Evolutionary conservation across 495 filamentous ascomycete genomes (phyloP).

Genomic region (Tuber borchii): DNA sequence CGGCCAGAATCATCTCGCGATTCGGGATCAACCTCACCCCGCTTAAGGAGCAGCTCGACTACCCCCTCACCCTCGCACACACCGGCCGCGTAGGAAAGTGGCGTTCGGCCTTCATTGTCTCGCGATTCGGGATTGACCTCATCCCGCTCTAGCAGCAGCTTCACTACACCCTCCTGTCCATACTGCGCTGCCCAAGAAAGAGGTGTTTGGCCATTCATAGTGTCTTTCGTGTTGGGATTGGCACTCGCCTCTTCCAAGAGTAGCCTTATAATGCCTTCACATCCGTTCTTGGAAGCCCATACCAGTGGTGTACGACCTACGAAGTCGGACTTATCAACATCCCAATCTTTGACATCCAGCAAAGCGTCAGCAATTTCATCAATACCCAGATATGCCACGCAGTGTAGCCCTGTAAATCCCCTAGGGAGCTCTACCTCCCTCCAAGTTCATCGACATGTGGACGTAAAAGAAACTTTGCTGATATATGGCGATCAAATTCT

Average conservation of each 20-base stretch:
- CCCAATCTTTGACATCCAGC: background rate
- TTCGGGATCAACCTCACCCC: conserved; percentile 11
- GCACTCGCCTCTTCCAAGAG: conserved; percentile 21
- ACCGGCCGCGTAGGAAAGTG: conserved; percentile 44
- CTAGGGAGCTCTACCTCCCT: too few species aligned
- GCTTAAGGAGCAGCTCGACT: conserved; percentile 33
- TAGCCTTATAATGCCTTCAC: conserved; percentile 34
- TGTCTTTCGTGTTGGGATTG: conserved; percentile 8
- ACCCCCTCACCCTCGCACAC: conserved; percentile 41
- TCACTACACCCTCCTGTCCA: conserved; percentile 32
- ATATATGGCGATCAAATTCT: background rate
- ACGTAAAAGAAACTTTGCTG: background rate
- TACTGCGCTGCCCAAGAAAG: conserved; percentile 39
- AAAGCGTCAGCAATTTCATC: too few species aligned
- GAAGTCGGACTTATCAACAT: background rate
- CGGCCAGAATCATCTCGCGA: conserved; percentile 29
- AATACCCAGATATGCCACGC: too few species aligned
- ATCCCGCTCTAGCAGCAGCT: conserved; percentile 31
- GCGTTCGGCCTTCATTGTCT: conserved; percentile 37
- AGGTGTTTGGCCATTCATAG: conserved; percentile 27
- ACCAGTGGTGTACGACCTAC: conserved; percentile 32
- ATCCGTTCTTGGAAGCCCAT: conserved; percentile 12
- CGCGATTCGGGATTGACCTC: conserved; percentile 18
- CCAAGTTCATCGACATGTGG: too few species aligned
- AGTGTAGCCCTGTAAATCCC: background rate